These are phyloP conservation scores for Lotmaria passim DNA, from an alignment of 208 protist species.

Conservation along the genomic window DNA sequence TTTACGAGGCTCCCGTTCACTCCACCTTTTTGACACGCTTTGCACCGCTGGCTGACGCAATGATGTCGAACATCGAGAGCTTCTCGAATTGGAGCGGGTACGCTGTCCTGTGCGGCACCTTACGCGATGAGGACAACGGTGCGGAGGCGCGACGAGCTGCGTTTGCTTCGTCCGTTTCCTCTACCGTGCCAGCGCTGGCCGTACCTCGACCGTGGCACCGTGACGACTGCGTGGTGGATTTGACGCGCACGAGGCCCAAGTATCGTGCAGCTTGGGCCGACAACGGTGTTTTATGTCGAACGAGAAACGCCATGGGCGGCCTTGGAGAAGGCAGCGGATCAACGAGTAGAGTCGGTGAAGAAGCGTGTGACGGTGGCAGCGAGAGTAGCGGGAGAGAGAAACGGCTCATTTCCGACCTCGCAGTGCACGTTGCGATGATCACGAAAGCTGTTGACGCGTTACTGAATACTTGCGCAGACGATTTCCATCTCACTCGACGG, in stretches of 20 bases:
- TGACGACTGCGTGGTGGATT: neutral
- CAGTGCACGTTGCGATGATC: neutral
- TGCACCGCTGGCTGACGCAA: neutral
- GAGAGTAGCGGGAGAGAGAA: neutral
- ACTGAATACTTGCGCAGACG: too few relatives aligned
- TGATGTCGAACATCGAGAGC: constrained; percentile 7
- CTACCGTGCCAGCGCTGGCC: neutral
- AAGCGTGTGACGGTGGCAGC: neutral
- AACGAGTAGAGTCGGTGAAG: neutral
- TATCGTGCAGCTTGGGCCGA: too few relatives aligned
- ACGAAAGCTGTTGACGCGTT: neutral
- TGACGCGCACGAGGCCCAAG: too few relatives aligned
- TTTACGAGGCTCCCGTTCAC: neutral
- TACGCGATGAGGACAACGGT: neutral
- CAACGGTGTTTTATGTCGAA: neutral
- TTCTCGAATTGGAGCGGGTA: neutral
- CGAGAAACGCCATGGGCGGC: neutral
- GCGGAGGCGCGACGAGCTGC: neutral
- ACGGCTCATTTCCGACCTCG: neutral
- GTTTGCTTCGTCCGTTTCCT: neutral
- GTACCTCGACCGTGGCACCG: neutral
- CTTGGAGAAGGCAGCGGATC: neutral
- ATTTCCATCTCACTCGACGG: too few relatives aligned
- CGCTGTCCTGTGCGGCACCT: neutral
- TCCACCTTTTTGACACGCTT: neutral